phyloP scores from a whole-genome alignment of 2,329 filamentous ascomycete species.

The Cryphonectria japonica region DNA sequence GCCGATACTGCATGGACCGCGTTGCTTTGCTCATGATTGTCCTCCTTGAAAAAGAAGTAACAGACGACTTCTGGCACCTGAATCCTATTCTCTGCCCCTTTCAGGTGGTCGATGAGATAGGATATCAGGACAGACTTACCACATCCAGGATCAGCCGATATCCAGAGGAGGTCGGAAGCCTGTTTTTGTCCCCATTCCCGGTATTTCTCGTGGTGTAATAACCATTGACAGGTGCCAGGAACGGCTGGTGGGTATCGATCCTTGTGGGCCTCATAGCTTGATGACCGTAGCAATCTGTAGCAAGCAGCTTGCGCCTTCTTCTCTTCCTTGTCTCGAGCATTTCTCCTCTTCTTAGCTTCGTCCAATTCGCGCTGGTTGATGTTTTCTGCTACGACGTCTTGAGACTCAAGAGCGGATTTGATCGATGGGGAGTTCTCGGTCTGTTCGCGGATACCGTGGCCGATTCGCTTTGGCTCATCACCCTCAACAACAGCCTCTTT shows the following conservation, averaged over 20 bases:
- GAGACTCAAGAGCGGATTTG: not conserved
- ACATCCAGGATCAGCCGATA: slow-evolving; percentile 30
- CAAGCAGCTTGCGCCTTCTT: slow-evolving; percentile 4
- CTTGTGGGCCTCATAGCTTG: slow-evolving; percentile 25
- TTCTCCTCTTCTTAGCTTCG: slow-evolving; percentile 1
- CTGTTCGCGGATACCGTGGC: no score
- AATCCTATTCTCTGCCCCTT: slow-evolving; percentile 11
- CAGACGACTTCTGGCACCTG: slow-evolving; percentile 23
- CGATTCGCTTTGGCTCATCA: not conserved
- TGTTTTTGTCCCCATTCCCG: slow-evolving; percentile 14
- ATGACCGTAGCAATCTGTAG: slow-evolving; percentile 6
- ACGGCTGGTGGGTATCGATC: slow-evolving; percentile 27
- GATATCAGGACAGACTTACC: slow-evolving; percentile 29
- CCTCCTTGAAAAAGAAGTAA: slow-evolving; percentile 32
- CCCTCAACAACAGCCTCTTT: not conserved
- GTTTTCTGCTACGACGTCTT: slow-evolving; percentile 10
- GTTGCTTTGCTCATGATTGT: slow-evolving; percentile 26
- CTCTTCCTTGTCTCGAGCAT: slow-evolving; percentile 15
- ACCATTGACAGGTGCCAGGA: slow-evolving; percentile 29
- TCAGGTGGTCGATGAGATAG: slow-evolving; percentile 28
- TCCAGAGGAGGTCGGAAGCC: slow-evolving; percentile 26
- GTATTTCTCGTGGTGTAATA: slow-evolving; percentile 25
- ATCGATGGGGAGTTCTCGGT: not conserved
- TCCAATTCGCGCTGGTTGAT: slow-evolving; percentile 14
- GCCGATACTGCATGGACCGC: slow-evolving; percentile 17